A percentile compares a stretch with the other conserved stretches of the same genome.
Conservation (phyloP, 768 basidiomycete genomes). For the Suillus plorans region DNA sequence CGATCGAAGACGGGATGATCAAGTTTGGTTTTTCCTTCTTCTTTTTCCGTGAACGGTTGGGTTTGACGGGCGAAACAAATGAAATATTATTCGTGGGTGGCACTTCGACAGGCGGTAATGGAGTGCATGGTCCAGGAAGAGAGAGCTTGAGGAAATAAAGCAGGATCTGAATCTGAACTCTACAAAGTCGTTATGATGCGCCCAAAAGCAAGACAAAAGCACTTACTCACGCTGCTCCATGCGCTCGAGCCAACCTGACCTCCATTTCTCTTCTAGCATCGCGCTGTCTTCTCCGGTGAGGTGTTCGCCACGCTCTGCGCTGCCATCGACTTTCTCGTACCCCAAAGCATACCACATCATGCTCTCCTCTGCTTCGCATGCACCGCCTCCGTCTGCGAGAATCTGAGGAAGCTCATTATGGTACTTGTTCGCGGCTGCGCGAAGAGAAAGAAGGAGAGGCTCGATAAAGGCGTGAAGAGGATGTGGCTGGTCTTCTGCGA, state of each 20-base stretch:
- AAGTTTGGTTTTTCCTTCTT: conserved; percentile 21
- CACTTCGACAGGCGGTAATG: conserved; percentile 29
- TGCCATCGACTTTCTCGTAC: conserved; percentile 53
- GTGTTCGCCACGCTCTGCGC: conserved; percentile 27
- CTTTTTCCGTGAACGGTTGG: conserved; percentile 17
- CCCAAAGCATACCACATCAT: conserved; percentile 77
- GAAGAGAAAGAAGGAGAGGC: conserved; percentile 62
- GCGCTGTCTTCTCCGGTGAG: conserved; percentile 21
- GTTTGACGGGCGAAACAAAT: conserved; percentile 7
- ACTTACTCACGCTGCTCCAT: conserved; percentile 69
- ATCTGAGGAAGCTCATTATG: conserved; percentile 59
- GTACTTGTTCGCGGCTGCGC: conserved; percentile 57
- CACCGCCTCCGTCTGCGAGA: conserved; percentile 56
- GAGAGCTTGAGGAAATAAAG: conserved; percentile 66
- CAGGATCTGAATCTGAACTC: conserved; percentile 77
- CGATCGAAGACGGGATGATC: conserved; percentile 35
- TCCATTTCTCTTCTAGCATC: conserved; percentile 52
- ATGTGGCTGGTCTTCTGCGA: conserved; percentile 37
- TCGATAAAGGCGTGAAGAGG: conserved; percentile 60
- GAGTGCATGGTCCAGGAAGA: conserved; percentile 44
- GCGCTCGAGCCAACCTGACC: conserved; percentile 54
- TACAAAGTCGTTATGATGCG: conserved; percentile 23
- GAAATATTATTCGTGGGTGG: conserved; percentile 17
- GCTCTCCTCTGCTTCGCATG: conserved; percentile 63
- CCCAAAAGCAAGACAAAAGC: conserved; percentile 13